phyloP scores from a whole-genome alignment of 331 rosid species.

The Rosa hybrid region DNA sequence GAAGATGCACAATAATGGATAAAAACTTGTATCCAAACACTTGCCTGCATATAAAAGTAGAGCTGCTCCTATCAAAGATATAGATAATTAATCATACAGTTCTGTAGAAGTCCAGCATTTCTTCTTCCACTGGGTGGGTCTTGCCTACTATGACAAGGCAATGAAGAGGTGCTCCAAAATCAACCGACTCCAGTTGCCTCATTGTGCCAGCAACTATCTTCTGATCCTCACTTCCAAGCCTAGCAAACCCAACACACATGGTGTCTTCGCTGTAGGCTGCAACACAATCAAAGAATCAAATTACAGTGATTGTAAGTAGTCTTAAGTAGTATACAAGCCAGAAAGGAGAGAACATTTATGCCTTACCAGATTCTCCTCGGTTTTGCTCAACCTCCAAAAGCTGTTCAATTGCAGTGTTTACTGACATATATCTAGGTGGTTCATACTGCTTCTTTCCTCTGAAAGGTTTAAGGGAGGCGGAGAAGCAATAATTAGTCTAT shows the following conservation, averaged over 20 bases:
- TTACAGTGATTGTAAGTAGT: not conserved
- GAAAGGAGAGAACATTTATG: not conserved
- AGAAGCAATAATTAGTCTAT: not conserved
- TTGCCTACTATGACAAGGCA: conserved; percentile 87
- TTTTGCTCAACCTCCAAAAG: conserved; percentile 75
- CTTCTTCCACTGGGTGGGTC: conserved; percentile 90
- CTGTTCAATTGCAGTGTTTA: conserved; percentile 85
- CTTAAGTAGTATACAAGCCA: not conserved
- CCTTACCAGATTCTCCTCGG: conserved; percentile 60
- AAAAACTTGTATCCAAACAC: not conserved
- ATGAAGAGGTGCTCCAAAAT: conserved; percentile 89
- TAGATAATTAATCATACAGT: conserved; percentile 8
- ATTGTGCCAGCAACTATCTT: conserved; percentile 70
- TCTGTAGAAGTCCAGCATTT: conserved; percentile 73
- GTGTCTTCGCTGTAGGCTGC: conserved; percentile 71
- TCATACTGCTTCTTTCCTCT: conserved; percentile 87
- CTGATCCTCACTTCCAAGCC: conserved; percentile 90
- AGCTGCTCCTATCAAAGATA: not conserved
- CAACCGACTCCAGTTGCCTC: conserved; percentile 62
- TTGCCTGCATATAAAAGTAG: not conserved
- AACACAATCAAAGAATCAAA: conserved; percentile 16
- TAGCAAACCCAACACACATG: conserved; percentile 83
- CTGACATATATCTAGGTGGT: conserved; percentile 85
- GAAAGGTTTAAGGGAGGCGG: conserved; percentile 24
- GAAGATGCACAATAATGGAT: not conserved